A percentile compares a stretch with the other conserved stretches of the same genome.
These are phyloP conservation scores for Cercophora sp. DNA, from an alignment of 495 filamentous ascomycete species.

Conservation along the genomic window DNA sequence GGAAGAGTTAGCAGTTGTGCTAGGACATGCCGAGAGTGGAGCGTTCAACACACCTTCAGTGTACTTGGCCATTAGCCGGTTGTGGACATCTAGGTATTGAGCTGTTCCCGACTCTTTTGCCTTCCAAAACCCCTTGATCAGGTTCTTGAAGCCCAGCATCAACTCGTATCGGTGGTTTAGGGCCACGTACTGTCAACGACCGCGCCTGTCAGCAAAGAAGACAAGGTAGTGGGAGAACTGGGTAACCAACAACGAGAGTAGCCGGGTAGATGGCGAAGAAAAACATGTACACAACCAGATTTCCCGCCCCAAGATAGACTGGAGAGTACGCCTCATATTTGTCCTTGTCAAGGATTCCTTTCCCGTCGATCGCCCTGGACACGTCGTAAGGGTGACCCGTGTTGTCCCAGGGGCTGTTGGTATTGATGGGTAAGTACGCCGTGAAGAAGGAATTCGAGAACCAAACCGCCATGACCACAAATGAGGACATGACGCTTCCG, in stretches of 20 bases:
- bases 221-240: too few species aligned
- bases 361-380: conserved; percentile 24
- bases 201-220: too few species aligned
- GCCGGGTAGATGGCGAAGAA: conserved; percentile 40
- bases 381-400: conserved; percentile 31
- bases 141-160: conserved; percentile 28
- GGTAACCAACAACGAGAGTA: conserved; percentile 19
- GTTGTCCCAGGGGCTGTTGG: conserved; percentile 34
- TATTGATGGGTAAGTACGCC: conserved; percentile 35
- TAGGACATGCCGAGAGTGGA: too few species aligned
- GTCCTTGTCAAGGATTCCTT: conserved; percentile 29
- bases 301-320: conserved; percentile 31
- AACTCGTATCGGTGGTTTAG: conserved; percentile 39
- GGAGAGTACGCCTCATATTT: conserved; percentile 37
- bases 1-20: too few species aligned
- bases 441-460: conserved; percentile 33
- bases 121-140: conserved; percentile 26
- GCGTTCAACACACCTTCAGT: conserved; percentile 29
- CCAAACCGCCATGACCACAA: conserved; percentile 32
- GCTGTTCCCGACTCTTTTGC: conserved; percentile 11
- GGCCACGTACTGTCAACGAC: conserved; percentile 18
- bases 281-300: conserved; percentile 30
- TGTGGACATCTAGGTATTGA: conserved; percentile 35
- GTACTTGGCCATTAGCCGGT: conserved; percentile 34
- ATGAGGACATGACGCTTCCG: conserved; percentile 22